Evolutionary conservation across 768 basidiomycete genomes (phyloP).

Genomic region (Xanthoconium purpureum): DNA sequence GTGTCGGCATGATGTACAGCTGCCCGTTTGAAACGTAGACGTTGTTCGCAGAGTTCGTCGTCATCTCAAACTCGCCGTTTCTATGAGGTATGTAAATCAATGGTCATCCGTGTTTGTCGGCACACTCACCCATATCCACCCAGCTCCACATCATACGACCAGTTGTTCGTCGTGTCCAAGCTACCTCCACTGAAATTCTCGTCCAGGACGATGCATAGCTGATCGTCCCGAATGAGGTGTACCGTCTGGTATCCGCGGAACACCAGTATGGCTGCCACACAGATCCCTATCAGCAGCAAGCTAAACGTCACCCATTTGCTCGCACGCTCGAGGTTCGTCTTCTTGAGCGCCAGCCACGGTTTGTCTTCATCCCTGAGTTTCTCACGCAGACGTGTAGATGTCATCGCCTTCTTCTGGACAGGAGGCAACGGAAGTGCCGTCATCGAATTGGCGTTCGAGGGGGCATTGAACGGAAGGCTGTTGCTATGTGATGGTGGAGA

Average conservation of each 20-base stretch:
- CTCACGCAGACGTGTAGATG: slow-evolving; percentile 48
- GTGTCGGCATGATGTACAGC: slow-evolving; percentile 58
- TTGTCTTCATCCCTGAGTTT: slow-evolving; percentile 52
- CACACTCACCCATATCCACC: slow-evolving; percentile 47
- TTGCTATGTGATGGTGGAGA: slow-evolving; percentile 47
- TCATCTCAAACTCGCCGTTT: slow-evolving; percentile 58
- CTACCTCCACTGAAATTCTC: slow-evolving; percentile 44
- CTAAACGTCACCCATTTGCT: slow-evolving; percentile 50
- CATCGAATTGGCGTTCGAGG: slow-evolving; percentile 28
- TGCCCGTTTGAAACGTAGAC: slow-evolving; percentile 46
- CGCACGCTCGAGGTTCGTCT: slow-evolving; percentile 26
- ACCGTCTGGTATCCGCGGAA: slow-evolving; percentile 44
- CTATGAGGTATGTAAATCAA: slow-evolving; percentile 14
- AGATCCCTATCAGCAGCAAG: slow-evolving; percentile 41
- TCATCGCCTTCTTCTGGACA: slow-evolving; percentile 33
- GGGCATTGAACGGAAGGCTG: slow-evolving; percentile 25
- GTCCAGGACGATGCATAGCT: slow-evolving; percentile 44
- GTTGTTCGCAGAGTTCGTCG: slow-evolving; percentile 39
- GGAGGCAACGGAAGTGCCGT: slow-evolving; percentile 42
- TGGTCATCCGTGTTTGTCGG: background rate
- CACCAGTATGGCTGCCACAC: slow-evolving; percentile 40
- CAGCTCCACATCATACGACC: slow-evolving; percentile 50
- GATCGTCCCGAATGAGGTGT: slow-evolving; percentile 31
- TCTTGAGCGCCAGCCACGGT: slow-evolving; percentile 41
- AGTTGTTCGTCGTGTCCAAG: slow-evolving; percentile 42